phyloP scores from a whole-genome alignment of 2,329 filamentous ascomycete genomes.

The Colletotrichum australisinense region DNA sequence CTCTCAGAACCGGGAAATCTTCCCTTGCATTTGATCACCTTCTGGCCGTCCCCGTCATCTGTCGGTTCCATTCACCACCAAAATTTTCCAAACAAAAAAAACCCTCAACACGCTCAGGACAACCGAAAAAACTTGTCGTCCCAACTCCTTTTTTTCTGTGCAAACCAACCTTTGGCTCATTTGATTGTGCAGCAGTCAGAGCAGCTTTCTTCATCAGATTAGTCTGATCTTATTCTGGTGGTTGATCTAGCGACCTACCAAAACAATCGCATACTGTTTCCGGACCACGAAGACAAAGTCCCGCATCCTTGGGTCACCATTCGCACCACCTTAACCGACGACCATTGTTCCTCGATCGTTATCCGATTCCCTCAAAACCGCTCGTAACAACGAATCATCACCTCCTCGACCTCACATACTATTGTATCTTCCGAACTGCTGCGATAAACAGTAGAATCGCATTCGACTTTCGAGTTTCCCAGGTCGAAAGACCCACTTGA shows the following conservation, averaged over 20 bases:
- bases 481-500: slow-evolving; percentile 34
- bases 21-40: slow-evolving; percentile 16
- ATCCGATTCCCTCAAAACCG: not conserved
- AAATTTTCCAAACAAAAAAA: not conserved
- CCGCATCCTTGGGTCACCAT: slow-evolving; percentile 2
- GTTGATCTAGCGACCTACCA: not conserved
- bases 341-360: not conserved
- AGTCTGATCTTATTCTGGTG: slow-evolving; percentile 11
- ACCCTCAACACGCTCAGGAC: not conserved
- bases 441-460: not conserved
- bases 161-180: slow-evolving; percentile 6
- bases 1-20: slow-evolving; percentile 29
- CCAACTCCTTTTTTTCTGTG: slow-evolving; percentile 6
- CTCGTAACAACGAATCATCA: not conserved
- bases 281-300: slow-evolving; percentile 7
- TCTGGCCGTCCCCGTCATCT: not conserved
- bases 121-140: slow-evolving; percentile 2
- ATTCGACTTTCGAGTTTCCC: not conserved
- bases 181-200: slow-evolving; percentile 1
- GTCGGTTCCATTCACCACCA: not conserved
- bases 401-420: not conserved
- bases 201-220: slow-evolving; percentile 14
- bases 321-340: not conserved
- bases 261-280: slow-evolving; percentile 5
- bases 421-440: not conserved